Evolutionary conservation across 768 basidiomycete genomes (phyloP).

Genomic region (Amanita brunnescens): DNA sequence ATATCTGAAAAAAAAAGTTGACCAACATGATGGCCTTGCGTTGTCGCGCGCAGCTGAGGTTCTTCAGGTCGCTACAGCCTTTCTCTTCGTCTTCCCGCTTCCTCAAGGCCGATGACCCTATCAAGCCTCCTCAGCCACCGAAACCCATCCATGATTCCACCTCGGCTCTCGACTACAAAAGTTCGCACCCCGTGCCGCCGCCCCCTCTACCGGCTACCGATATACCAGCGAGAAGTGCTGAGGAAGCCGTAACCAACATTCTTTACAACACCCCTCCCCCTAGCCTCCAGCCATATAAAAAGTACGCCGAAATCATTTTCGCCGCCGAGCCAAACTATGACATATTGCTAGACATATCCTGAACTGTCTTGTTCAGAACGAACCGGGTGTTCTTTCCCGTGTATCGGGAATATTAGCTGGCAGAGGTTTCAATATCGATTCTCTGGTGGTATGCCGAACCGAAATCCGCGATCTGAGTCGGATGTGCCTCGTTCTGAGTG

Average conservation of each 20-base stretch:
- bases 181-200: constrained; percentile 56
- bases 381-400: constrained; percentile 97
- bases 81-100: constrained; percentile 28
- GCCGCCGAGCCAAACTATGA: background rate
- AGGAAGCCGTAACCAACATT: constrained; percentile 97
- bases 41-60: constrained; percentile 21
- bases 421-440: constrained; percentile 97
- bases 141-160: constrained; percentile 87
- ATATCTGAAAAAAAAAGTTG: too few relatives aligned
- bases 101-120: constrained; percentile 19
- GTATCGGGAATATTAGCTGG: constrained; percentile 97
- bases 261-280: constrained; percentile 94
- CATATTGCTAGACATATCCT: constrained; percentile 65
- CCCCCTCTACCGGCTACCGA: constrained; percentile 84
- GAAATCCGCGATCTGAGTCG: constrained; percentile 95
- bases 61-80: constrained; percentile 23
- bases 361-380: constrained; percentile 98
- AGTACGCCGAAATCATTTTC: constrained; percentile 37
- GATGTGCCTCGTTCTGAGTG: constrained; percentile 96
- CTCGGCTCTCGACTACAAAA: constrained; percentile 90
- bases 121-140: constrained; percentile 57
- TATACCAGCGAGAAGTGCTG: constrained; percentile 76
- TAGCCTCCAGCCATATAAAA: constrained; percentile 87
- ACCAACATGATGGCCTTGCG: constrained; percentile 12
- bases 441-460: constrained; percentile 94